These are phyloP conservation scores for Exophiala alcalophila DNA, from an alignment of 2,329 filamentous ascomycete genomes.

Conservation along the genomic window DNA sequence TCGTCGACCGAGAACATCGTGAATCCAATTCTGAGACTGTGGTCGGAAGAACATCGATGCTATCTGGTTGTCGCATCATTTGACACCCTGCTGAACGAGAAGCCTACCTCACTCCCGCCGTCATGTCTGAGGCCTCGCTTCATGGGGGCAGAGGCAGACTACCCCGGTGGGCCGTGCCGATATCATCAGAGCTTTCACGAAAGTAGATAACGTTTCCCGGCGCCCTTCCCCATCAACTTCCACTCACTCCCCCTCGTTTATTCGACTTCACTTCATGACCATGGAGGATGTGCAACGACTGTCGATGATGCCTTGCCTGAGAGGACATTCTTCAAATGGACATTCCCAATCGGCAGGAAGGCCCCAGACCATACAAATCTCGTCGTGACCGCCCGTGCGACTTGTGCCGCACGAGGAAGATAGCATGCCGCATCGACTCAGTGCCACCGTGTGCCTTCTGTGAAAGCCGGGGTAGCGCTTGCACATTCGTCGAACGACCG, in stretches of 20 bases:
- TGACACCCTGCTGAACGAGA: too few species aligned
- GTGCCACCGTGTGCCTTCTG: slow-evolving; percentile 17
- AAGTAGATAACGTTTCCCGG: slow-evolving; percentile 12
- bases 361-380: slow-evolving; percentile 22
- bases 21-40: too few species aligned
- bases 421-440: slow-evolving; percentile 17
- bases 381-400: slow-evolving; percentile 17
- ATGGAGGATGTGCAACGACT: not conserved
- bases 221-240: not conserved
- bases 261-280: not conserved
- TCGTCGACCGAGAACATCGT: too few species aligned
- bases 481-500: slow-evolving; percentile 12
- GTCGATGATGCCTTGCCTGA: not conserved
- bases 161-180: too few species aligned
- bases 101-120: too few species aligned
- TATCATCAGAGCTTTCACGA: too few species aligned
- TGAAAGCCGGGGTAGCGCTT: slow-evolving; percentile 11
- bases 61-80: too few species aligned
- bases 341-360: slow-evolving; percentile 10
- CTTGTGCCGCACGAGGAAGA: slow-evolving; percentile 11
- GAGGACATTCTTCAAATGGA: slow-evolving; percentile 4
- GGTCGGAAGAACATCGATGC: too few species aligned
- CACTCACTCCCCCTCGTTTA: not conserved
- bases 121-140: too few species aligned
- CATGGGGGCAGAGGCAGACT: too few species aligned